phyloP scores from a whole-genome alignment of 768 basidiomycete species.

The Leccinum disarticulatum region DNA sequence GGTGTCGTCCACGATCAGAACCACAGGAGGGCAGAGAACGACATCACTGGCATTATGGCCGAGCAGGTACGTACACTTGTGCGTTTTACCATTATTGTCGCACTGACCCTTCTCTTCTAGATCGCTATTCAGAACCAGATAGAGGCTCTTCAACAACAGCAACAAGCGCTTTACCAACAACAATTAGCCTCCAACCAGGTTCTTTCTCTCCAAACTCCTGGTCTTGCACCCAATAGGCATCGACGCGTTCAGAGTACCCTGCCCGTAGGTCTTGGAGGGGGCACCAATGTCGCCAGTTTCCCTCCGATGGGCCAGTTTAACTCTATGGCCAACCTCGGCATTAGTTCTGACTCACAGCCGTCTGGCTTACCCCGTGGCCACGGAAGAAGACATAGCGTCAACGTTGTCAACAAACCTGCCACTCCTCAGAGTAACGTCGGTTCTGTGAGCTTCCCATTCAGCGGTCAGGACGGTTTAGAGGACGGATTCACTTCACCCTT shows the following conservation, averaged over 20 bases:
- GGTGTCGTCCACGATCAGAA: slow-evolving; percentile 32
- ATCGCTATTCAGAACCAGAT: slow-evolving; percentile 90
- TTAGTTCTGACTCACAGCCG: slow-evolving; percentile 65
- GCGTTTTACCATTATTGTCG: not conserved
- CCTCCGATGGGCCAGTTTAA: slow-evolving; percentile 65
- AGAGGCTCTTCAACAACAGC: slow-evolving; percentile 86
- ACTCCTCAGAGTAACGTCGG: slow-evolving; percentile 44
- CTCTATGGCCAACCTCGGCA: slow-evolving; percentile 46
- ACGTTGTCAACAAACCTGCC: slow-evolving; percentile 77
- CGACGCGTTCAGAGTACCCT: slow-evolving; percentile 87
- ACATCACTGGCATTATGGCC: slow-evolving; percentile 89
- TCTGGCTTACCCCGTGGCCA: slow-evolving; percentile 77
- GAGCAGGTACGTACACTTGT: slow-evolving; percentile 73
- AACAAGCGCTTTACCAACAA: slow-evolving; percentile 86
- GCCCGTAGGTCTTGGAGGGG: slow-evolving; percentile 53
- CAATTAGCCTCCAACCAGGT: slow-evolving; percentile 88
- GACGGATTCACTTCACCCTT: slow-evolving; percentile 72
- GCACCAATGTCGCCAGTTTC: slow-evolving; percentile 37
- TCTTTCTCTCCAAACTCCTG: slow-evolving; percentile 74
- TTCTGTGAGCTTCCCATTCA: slow-evolving; percentile 51
- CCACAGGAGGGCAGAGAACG: slow-evolving; percentile 63
- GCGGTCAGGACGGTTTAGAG: slow-evolving; percentile 67
- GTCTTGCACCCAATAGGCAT: slow-evolving; percentile 70
- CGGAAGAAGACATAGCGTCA: slow-evolving; percentile 87
- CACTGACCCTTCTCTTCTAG: slow-evolving; percentile 38